Evolutionary conservation across 768 basidiomycete species (phyloP), one percentile per base, ranked within the genome.

Genomic region (Collybia mongolica): DNA sequence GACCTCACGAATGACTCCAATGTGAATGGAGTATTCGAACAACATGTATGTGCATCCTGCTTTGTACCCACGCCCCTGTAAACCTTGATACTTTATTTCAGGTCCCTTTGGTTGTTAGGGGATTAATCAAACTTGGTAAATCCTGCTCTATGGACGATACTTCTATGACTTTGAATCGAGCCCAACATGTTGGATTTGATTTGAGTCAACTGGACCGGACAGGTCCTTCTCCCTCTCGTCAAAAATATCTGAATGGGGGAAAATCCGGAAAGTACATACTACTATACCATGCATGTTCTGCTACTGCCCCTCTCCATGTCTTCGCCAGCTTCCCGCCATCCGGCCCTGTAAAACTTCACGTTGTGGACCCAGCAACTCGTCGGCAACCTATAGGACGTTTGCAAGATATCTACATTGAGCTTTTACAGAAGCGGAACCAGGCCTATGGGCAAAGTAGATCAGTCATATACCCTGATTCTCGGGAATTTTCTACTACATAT

Each of bases 11-110:
- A 97, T 61, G 90, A 95, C 60, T 91, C 95, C 0, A 93, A 90
- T 61, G 92, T 98, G 7, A 93, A 98, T 58, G 93, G 93, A 1
- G 89, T 97, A 3, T 99, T 87, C 60, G 97, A 99, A 69, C 76
- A 87, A 17, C 94, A 98, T 79, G 92, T 93, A 55, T 38, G 74
- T 20, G 24, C 19, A 6, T 12, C 15, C 20, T 39, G 39, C 56
- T 11, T 12, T 49, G 6, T 17, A 35, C 41, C 29, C 28, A 22
- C 28, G 32, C 19, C 18, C 29, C 32, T 43, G 9, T n/a, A 37
- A 39, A 17, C 24, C n/a, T 28, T 28, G 46, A 46, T 46, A 39
- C 44, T 45, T 38, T 49, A 48, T 32, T 26, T 44, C 41, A 94
- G 93, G 77, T 98, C 14, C 92, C 97, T 6, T 79, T 96, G 15